A percentile compares a stretch with the other conserved stretches of the same genome.
Conservation (phyloP, 2,329 filamentous ascomycete species). For the Microsporum canis region DNA sequence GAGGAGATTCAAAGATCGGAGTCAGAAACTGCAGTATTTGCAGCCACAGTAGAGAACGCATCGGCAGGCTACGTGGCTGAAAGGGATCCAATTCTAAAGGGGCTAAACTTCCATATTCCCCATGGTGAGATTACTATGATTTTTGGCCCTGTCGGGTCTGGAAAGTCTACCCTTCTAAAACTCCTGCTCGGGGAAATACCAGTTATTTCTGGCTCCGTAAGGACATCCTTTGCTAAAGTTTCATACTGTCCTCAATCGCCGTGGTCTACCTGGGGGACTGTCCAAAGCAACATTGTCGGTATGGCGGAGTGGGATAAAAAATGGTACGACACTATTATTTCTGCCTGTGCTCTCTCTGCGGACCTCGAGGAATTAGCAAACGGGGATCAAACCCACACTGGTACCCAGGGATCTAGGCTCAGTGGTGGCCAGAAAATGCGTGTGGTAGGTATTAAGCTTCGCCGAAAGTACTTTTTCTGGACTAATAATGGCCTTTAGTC, state of each 20-base stretch:
- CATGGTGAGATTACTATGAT: constrained; percentile 7
- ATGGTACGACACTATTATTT: constrained; percentile 56
- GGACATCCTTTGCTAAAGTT: background rate
- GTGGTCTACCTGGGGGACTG: background rate
- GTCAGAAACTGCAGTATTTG: background rate
- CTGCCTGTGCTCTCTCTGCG: constrained; percentile 50
- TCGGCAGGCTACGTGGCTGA: background rate
- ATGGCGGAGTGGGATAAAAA: constrained; percentile 48
- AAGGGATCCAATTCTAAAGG: constrained; percentile 3
- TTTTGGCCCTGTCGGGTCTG: constrained; percentile 11
- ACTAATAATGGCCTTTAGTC: background rate
- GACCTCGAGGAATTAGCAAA: constrained; percentile 54
- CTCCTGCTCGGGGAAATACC: constrained; percentile 4
- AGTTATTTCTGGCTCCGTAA: background rate
- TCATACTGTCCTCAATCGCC: constrained; percentile 6
- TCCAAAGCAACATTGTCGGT: constrained; percentile 29
- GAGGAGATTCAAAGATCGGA: background rate
- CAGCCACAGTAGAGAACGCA: background rate
- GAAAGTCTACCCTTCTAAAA: constrained; percentile 9
- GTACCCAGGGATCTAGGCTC: constrained; percentile 50
- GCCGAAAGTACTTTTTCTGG: constrained; percentile 47
- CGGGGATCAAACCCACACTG: constrained; percentile 51
- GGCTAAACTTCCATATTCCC: background rate
- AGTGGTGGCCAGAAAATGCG: constrained; percentile 52
- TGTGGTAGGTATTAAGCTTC: constrained; percentile 60